These are phyloP conservation scores for Rhytidiadelphus loreus DNA, from an alignment of 225 moss, liverwort and hornwort genomes.

Conservation along the genomic window DNA sequence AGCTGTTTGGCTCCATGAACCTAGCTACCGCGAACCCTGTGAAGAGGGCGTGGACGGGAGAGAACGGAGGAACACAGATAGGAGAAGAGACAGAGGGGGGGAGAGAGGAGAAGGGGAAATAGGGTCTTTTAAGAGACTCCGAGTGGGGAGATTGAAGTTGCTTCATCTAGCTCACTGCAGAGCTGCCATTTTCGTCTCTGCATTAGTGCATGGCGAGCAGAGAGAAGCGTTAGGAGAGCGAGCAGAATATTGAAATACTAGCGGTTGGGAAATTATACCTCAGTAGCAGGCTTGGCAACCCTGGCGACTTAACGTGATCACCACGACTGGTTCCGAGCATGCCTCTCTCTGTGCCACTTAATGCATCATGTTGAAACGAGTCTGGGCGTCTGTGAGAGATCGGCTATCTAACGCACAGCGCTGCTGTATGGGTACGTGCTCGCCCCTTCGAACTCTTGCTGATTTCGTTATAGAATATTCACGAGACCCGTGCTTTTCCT, in stretches of 20 bases:
- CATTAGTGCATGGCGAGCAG: background rate
- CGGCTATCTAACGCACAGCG: background rate
- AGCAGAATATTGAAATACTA: background rate
- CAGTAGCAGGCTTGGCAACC: background rate
- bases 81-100: background rate
- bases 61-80: background rate
- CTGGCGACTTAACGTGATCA: background rate
- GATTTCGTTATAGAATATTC: background rate
- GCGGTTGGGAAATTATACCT: background rate
- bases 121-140: background rate
- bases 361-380: background rate
- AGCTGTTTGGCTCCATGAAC: constrained; percentile 3
- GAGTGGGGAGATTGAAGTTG: background rate
- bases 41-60: background rate
- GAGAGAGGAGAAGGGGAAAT: background rate
- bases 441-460: background rate
- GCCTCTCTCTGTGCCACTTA: background rate
- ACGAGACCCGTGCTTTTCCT: background rate
- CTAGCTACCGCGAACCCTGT: background rate
- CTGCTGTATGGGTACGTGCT: background rate
- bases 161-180: background rate
- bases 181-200: background rate
- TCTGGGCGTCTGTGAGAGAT: background rate
- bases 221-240: background rate
- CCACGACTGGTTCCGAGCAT: background rate